Percentiles rank a stretch among this genome's conserved stretches.
Conservation (phyloP, 1,139 yeast species). For the Magnusiomyces fungicola region DNA sequence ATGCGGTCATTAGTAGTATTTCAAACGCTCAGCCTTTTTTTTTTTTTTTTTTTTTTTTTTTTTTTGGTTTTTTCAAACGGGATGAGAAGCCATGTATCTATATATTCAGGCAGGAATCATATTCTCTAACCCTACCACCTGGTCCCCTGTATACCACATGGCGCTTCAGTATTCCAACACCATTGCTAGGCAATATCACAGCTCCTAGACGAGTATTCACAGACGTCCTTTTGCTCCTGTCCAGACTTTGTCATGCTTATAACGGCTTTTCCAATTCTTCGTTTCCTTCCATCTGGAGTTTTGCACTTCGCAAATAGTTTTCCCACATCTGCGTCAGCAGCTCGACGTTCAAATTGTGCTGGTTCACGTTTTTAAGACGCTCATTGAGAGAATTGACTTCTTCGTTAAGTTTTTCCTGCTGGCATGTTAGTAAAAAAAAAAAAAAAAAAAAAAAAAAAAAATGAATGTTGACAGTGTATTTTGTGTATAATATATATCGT, state of each 20-base stretch:
- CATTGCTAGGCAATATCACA: no score
- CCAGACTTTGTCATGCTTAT: background rate
- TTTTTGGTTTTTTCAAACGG: background rate
- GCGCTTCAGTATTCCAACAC: background rate
- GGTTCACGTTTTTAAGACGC: constrained; percentile 51
- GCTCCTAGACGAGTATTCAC: background rate
- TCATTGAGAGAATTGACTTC: constrained; percentile 60
- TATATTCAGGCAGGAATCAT: no score
- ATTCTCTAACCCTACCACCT: no score
- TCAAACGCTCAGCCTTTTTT: no score
- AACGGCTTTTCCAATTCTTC: constrained; percentile 52
- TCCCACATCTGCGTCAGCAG: constrained; percentile 78
- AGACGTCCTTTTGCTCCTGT: background rate
- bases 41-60: no score
- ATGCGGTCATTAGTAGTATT: no score
- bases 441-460: background rate
- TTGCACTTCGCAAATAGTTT: constrained; percentile 62
- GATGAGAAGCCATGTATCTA: background rate
- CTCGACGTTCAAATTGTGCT: constrained; percentile 63
- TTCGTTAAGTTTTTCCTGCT: constrained; percentile 58
- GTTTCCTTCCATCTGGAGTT: constrained; percentile 66
- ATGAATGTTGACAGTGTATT: background rate
- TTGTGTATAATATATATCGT: background rate
- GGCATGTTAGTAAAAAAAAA: background rate
- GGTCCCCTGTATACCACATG: no score